These are phyloP conservation scores for Hibiscus trionum DNA, from an alignment of 345 rosid genomes.

Conservation along the genomic window DNA sequence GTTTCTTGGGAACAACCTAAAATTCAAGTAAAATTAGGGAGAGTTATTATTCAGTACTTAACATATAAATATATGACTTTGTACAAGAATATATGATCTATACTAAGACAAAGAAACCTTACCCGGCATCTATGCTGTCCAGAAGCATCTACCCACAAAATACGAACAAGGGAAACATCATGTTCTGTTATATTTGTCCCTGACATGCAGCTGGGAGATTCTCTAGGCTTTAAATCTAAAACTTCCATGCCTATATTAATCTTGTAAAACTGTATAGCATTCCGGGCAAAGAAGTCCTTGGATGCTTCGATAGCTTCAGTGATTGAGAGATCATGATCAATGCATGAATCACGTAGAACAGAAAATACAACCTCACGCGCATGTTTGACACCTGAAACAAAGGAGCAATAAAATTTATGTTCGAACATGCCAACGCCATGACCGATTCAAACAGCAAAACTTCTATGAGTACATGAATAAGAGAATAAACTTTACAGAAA, in stretches of 20 bases:
- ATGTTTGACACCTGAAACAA: conserved; percentile 55
- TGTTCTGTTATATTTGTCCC: conserved; percentile 16
- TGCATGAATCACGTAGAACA: conserved; percentile 66
- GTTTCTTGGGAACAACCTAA: conserved; percentile 72
- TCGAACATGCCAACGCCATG: too few relatives aligned
- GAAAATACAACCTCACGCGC: conserved; percentile 67
- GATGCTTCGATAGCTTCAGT: conserved; percentile 85
- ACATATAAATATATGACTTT: too few relatives aligned
- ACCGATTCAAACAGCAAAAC: too few relatives aligned
- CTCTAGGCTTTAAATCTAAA: conserved; percentile 19
- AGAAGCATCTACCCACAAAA: conserved; percentile 86
- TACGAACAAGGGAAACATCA: conserved; percentile 50
- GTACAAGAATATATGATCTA: too few relatives aligned
- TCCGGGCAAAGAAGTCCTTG: conserved; percentile 56
- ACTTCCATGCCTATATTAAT: conserved; percentile 24
- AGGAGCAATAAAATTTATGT: too few relatives aligned
- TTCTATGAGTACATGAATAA: too few relatives aligned
- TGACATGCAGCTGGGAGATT: conserved; percentile 16
- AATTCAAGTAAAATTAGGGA: neutral
- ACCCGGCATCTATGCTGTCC: conserved; percentile 97
- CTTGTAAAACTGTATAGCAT: conserved; percentile 60
- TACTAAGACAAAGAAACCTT: conserved; percentile 20
- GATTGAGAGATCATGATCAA: conserved; percentile 62
- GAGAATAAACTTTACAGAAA: too few relatives aligned
- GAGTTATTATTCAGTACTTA: too few relatives aligned